Evolutionary conservation across 352 stramenopile genomes (phyloP), one percentile per base, ranked within the genome.

Genomic region (Poterioochromonas sp.): DNA sequence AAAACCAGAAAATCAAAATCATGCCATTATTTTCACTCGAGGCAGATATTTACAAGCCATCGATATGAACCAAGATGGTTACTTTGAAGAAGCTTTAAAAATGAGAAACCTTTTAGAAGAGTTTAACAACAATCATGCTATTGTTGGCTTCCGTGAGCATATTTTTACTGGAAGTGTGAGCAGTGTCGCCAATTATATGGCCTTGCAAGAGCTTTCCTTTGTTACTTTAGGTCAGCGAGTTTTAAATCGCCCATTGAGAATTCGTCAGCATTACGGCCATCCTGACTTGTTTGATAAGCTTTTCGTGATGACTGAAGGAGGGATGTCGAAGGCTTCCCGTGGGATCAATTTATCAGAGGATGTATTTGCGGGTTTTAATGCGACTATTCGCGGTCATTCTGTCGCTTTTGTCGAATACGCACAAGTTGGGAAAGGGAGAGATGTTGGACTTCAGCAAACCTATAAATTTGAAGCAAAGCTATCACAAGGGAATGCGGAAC

Each of bases 1-100:
- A 79, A 99, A 99, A 82, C 95, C 95, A n/a, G 95, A 99, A 83
- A 99, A 99, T 87, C 95, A 99, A 80, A 98, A 98, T 81, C 88
- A 97, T 12, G 95, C 95, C 1, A 94, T 99, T 79, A 96, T 98
- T 76, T 99, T 99, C 83, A 98, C 94, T 8, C 89, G 95, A 35
- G 94, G 94, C 78, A 93, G 98, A 84, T 96, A 94, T 60, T 79
- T 99, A 62, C 95, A 99, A 86, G 98, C 94, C 12, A 98, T 99
- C 84, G 95, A 99, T 83, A 99, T 99, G 95, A 99, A 99, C 85
- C 95, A 99, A 82, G 93, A 98, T 83, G 93, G 93, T 60, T 98
- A 98, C 84, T 96, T 99, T 54, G 95, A 99, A 81, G 95, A 99
- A 84, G 89, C 91, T 2, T 86, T 98, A 3, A 99, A 99, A 85